Conservation (phyloP, 306 rosid species). For the Dalbergia cultrata region DNA sequence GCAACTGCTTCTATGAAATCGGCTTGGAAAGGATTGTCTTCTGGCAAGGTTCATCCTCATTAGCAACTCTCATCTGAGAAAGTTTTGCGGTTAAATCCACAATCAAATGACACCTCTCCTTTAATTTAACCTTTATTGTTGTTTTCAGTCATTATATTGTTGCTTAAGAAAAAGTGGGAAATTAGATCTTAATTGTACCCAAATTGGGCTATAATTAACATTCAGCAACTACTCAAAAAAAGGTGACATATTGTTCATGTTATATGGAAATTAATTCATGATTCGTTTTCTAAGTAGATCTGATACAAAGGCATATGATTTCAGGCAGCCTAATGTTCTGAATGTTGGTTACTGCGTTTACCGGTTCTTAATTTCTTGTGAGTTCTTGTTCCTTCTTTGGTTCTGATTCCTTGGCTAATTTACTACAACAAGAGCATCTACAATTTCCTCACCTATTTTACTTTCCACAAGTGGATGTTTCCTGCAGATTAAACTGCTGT, state of each 20-base stretch:
- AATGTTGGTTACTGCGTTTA: background rate
- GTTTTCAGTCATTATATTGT: background rate
- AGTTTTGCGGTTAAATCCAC: background rate
- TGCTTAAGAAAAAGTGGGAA: background rate
- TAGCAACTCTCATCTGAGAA: background rate
- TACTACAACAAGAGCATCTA: too few species aligned
- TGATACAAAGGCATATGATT: background rate
- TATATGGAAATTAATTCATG: background rate
- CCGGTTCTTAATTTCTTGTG: background rate
- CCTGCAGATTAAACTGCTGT: too few species aligned
- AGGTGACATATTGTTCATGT: background rate
- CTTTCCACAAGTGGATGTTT: too few species aligned
- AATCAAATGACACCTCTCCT: background rate
- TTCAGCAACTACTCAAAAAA: background rate
- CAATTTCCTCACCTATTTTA: too few species aligned
- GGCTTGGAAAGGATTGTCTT: conserved; percentile 82
- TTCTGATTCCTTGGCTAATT: background rate
- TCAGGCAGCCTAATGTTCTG: background rate
- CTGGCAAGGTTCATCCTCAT: conserved; percentile 92
- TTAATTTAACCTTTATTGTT: background rate
- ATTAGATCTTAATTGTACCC: background rate
- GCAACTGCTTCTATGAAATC: conserved; percentile 93
- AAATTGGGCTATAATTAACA: background rate
- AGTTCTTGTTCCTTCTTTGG: background rate
- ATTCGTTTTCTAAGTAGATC: background rate